A percentile compares a stretch with the other conserved stretches of the same genome.
phyloP scores from a whole-genome alignment of 345 rosid species.

The Hypericum androsaemum region DNA sequence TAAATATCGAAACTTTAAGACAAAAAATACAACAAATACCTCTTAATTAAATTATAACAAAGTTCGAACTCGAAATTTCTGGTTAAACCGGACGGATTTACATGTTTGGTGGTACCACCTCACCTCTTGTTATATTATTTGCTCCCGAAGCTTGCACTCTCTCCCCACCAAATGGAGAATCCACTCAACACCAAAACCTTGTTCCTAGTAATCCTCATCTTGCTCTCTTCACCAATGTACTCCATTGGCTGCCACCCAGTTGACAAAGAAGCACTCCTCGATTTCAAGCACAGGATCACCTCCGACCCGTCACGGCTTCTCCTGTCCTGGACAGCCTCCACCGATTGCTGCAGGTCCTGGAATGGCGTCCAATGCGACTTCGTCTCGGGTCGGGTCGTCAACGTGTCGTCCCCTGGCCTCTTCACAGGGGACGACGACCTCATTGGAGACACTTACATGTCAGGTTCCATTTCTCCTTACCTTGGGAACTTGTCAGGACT shows the following conservation, averaged over 20 bases:
- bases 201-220: constrained; percentile 1
- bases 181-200: constrained; percentile 4
- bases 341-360: constrained; percentile 51
- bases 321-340: constrained; percentile 31
- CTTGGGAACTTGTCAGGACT: constrained; percentile 39
- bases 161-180: background rate
- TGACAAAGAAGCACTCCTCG: constrained; percentile 43
- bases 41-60: no score
- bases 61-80: no score
- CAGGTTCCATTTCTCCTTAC: constrained; percentile 40
- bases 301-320: constrained; percentile 43
- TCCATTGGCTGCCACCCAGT: constrained; percentile 23
- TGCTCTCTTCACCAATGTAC: constrained; percentile 1
- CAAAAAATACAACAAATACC: no score
- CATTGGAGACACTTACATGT: constrained; percentile 35
- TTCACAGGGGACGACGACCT: constrained; percentile 16
- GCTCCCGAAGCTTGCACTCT: background rate
- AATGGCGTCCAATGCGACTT: constrained; percentile 36
- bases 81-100: no score
- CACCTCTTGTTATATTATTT: background rate
- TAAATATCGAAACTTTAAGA: no score
- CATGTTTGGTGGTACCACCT: no score
- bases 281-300: constrained; percentile 38
- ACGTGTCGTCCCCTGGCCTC: constrained; percentile 34
- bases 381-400: constrained; percentile 33